These are phyloP conservation scores for Letharia columbiana DNA, from an alignment of 495 filamentous ascomycete genomes.

Conservation along the genomic window DNA sequence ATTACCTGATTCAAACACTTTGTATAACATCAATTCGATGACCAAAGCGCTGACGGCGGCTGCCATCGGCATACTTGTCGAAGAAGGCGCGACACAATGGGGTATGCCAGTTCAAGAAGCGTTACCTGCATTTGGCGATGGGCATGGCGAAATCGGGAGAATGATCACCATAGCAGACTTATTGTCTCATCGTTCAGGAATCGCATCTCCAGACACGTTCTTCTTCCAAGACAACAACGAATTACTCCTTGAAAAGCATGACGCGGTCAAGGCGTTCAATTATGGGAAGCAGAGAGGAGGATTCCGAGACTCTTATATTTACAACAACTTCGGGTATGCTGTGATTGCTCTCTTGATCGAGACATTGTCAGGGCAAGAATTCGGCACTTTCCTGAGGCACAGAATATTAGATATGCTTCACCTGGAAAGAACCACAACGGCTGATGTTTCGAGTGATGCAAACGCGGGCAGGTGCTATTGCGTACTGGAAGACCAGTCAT, in stretches of 20 bases:
- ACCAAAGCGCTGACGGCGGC: conserved; percentile 34
- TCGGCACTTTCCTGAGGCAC: conserved; percentile 12
- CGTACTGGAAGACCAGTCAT: conserved; percentile 7
- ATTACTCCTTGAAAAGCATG: conserved; percentile 11
- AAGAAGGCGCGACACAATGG: conserved; percentile 26
- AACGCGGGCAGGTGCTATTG: conserved; percentile 12
- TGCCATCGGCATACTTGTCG: conserved; percentile 31
- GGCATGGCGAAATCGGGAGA: conserved; percentile 8
- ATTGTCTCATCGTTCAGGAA: conserved; percentile 7
- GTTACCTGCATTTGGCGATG: conserved; percentile 18
- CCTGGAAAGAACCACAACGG: conserved; percentile 2
- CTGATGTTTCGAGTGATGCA: neutral
- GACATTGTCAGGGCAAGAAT: conserved; percentile 17
- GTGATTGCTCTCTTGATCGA: conserved; percentile 25
- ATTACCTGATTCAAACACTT: conserved; percentile 26
- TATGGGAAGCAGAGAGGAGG: conserved; percentile 6
- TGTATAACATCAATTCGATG: conserved; percentile 34
- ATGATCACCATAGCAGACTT: conserved; percentile 7
- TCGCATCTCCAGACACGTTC: conserved; percentile 9
- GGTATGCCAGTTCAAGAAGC: conserved; percentile 22
- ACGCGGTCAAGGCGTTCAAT: conserved; percentile 9
- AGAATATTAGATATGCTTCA: conserved; percentile 18
- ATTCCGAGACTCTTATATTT: conserved; percentile 19
- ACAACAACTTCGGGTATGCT: conserved; percentile 28
- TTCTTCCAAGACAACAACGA: conserved; percentile 12